These are phyloP conservation scores for Xylaria sp. DNA, from an alignment of 2,329 filamentous ascomycete genomes.

Conservation along the genomic window DNA sequence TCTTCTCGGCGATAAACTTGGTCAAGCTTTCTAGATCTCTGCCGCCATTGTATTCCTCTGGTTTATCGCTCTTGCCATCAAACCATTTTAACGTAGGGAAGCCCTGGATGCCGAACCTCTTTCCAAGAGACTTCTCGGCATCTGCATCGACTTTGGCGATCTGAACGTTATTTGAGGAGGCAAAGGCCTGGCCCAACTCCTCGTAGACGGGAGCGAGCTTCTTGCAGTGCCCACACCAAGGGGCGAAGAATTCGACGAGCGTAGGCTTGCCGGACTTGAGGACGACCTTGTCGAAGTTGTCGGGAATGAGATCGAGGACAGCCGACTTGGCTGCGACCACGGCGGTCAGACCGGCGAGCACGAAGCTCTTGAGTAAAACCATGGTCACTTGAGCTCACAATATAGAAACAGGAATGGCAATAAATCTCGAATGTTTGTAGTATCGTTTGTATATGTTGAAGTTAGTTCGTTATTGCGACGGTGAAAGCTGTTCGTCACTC, in stretches of 20 bases:
- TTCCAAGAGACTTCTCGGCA: slow-evolving; percentile 83
- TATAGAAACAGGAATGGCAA: neutral
- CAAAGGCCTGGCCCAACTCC: slow-evolving; percentile 81
- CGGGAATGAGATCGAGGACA: slow-evolving; percentile 88
- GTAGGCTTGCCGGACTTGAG: slow-evolving; percentile 93
- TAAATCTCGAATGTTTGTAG: slow-evolving; percentile 16
- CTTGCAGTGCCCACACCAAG: slow-evolving; percentile 99
- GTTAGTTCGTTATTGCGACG: neutral
- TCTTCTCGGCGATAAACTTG: slow-evolving; percentile 88
- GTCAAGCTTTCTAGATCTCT: slow-evolving; percentile 88
- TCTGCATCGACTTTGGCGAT: slow-evolving; percentile 98
- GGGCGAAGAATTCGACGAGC: slow-evolving; percentile 97
- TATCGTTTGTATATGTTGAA: slow-evolving; percentile 11
- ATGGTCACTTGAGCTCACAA: slow-evolving; percentile 45
- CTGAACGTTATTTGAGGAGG: slow-evolving; percentile 76
- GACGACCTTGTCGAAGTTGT: slow-evolving; percentile 92
- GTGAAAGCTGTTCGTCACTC: slow-evolving; percentile 3
- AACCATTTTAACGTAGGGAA: slow-evolving; percentile 99
- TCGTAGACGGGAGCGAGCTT: slow-evolving; percentile 94
- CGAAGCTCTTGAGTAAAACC: slow-evolving; percentile 70
- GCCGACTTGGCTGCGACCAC: slow-evolving; percentile 77
- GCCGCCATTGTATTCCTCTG: slow-evolving; percentile 85
- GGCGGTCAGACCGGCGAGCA: slow-evolving; percentile 66
- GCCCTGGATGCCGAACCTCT: slow-evolving; percentile 88
- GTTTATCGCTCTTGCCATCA: slow-evolving; percentile 90